Percentiles rank a stretch among this genome's conserved stretches.
These are phyloP conservation scores for Spathaspora passalidarum DNA, from an alignment of 805 yeast species.

Conservation along the genomic window DNA sequence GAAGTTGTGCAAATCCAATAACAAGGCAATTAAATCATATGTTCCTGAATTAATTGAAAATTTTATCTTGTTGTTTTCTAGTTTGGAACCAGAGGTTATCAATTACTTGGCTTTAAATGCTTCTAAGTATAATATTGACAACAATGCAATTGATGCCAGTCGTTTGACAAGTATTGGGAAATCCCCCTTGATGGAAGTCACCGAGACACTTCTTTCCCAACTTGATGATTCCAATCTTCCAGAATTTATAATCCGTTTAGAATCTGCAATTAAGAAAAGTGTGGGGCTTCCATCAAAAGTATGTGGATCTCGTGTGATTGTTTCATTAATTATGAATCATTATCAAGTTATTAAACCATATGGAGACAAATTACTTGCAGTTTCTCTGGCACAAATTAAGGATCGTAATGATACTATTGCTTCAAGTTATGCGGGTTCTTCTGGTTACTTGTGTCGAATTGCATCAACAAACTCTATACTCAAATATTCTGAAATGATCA, in stretches of 20 bases:
- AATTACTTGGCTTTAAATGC: conserved; percentile 87
- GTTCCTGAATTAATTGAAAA: conserved; percentile 68
- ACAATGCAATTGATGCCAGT: conserved; percentile 71
- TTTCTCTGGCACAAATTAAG: conserved; percentile 55
- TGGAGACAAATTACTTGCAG: conserved; percentile 61
- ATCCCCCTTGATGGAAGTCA: conserved; percentile 87
- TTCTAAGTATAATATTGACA: conserved; percentile 73
- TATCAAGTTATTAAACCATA: conserved; percentile 41
- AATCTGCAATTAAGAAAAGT: conserved; percentile 57
- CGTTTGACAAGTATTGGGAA: conserved; percentile 68
- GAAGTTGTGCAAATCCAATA: conserved; percentile 63
- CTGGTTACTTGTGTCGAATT: conserved; percentile 73
- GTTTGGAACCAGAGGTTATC: conserved; percentile 86
- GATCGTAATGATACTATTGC: conserved; percentile 74
- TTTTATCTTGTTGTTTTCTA: conserved; percentile 70
- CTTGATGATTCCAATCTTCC: conserved; percentile 49
- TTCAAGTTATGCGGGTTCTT: conserved; percentile 72
- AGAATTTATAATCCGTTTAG: conserved; percentile 48
- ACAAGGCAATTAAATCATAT: conserved; percentile 59
- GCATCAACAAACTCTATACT: conserved; percentile 51
- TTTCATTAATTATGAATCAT: conserved; percentile 59
- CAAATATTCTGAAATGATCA: conserved; percentile 51
- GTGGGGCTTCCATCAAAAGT: conserved; percentile 92
- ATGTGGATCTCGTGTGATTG: conserved; percentile 73
- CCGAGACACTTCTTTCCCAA: conserved; percentile 65